Evolutionary conservation across 495 filamentous ascomycete species (phyloP).

Genomic region (Cryomyces minteri): DNA sequence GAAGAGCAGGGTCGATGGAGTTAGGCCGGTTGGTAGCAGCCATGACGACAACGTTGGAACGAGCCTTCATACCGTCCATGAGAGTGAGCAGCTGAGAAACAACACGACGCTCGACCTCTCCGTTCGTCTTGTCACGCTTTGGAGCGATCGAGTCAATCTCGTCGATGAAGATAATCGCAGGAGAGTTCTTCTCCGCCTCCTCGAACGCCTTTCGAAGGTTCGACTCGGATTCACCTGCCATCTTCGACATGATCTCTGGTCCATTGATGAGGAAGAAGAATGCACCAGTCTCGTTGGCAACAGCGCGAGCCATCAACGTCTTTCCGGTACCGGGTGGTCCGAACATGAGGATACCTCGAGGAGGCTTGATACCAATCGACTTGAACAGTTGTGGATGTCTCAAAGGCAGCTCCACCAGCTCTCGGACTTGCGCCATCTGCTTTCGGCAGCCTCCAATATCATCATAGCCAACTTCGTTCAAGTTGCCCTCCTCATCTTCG

Average conservation of each 20-base stretch:
- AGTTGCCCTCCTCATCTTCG: slow-evolving; percentile 95
- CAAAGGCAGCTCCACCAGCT: slow-evolving; percentile 91
- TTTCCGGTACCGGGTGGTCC: slow-evolving; percentile 98
- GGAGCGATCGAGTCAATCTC: slow-evolving; percentile 98
- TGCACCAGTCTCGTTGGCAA: slow-evolving; percentile 95
- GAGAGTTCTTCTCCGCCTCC: slow-evolving; percentile 98
- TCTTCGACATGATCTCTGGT: slow-evolving; percentile 99
- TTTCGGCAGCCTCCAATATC: slow-evolving; percentile 99
- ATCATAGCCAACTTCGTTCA: slow-evolving; percentile 97
- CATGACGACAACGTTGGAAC: slow-evolving; percentile 97
- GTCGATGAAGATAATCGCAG: slow-evolving; percentile 98
- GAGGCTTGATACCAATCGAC: slow-evolving; percentile 99
- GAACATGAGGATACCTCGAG: slow-evolving; percentile 94
- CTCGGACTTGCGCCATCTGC: slow-evolving; percentile 98
- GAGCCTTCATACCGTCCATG: slow-evolving; percentile 99
- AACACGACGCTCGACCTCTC: slow-evolving; percentile 94
- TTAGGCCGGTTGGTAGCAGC: slow-evolving; percentile 95
- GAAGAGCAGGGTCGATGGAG: slow-evolving; percentile 92
- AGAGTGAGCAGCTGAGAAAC: slow-evolving; percentile 94
- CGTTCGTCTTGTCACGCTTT: slow-evolving; percentile 99
- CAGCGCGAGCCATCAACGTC: slow-evolving; percentile 95
- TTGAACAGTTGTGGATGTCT: slow-evolving; percentile 98
- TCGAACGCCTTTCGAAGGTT: slow-evolving; percentile 96
- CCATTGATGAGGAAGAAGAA: slow-evolving; percentile 99
- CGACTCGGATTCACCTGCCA: slow-evolving; percentile 97